Base-by-base conservation (phyloP, 148 eudicot species). In the Salicornia ramosissima region DNA sequence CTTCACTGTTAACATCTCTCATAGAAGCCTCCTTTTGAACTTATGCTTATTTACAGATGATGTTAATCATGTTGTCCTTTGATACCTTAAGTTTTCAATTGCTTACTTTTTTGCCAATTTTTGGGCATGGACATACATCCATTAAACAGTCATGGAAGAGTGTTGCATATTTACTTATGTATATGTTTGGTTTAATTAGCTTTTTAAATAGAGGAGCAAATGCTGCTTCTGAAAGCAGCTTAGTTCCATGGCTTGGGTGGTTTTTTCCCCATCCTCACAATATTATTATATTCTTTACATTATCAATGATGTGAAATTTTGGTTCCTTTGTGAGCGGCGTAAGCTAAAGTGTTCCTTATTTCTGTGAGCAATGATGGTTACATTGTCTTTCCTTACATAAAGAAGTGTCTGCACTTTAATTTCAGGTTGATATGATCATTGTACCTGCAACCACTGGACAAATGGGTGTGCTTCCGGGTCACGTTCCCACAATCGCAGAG, bases 381-480 rank as follows among this genome's bases (percentile, higher is more conserved):
- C n/a, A n/a, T n/a, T n/a, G n/a, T n/a, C n/a, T n/a, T n/a, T 57
- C 21, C 1, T 2, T 13, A 60, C 6, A 24, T 33, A 39, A 34
- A 60, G 26, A 33, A 60, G 64, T 19, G 33, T 34, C 10, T 16
- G 45, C 25, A 31, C 43, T 33, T 36, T 34, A 18, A n/a, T 68
- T 9, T n/a, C 82, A 90, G 96, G 96, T 90, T 64, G 96, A 90
- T 75, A 88, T 88, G 90, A 83, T 90, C 65, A 88, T 82, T 28
- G 77, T 88, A 31, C 96, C 97, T 8, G 89, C 89, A 47, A 80
- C 89, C 71, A 83, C 94, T 12, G 91, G 94, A 29, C 88, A 91
- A 71, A 88, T 88, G 94, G 94, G 94, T 82, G 82, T 85, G 69
- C 84, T 88, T 64, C 91, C 93, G 6, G 94, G 94, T 31, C 94